Evolutionary conservation across 441 rosid species (phyloP), one percentile per base, ranked within the genome.

Genomic region (Erodium trifolium): DNA sequence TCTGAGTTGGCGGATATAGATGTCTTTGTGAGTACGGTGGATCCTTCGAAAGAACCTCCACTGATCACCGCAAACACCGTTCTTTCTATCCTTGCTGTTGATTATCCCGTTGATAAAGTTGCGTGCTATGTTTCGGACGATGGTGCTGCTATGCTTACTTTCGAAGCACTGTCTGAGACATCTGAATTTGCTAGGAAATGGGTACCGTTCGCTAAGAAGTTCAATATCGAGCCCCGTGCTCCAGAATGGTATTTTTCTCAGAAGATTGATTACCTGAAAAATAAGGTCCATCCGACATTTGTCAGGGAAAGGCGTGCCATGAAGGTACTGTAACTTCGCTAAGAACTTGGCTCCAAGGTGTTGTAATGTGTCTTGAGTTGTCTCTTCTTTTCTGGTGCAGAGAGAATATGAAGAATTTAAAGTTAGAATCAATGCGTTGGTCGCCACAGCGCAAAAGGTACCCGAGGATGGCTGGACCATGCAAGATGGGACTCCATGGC

Each of bases 391-490:
- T 68, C 70, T 73, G 37, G 53, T 81, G 67, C 86, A 91, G 99
- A 92, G 99, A 80, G 96, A 93, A 53, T 93, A 93, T 67, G 99
- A 93, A 79, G 96, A 91, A 43, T 93, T 91, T 70, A 93, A 88
- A 75, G 85, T 93, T 66, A 77, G 87, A 63, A 89, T 93, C 78
- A 93, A 93, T 73, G 88, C 91, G 39, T 77, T 93, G 67, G 97
- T 91, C 72, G 79, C 96, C n/a, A 88, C 75, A 66, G 97, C 99
- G 65, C 91, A 84, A 72, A 93, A 93, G 87, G 96, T 88, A 71
- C 99, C 99, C 2, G 99, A 93, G 73, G 97, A 93, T 29, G 99
- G 99, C 72, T 94, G 99, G 99, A 92, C 97, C 8, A 92, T 94
- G 99, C 99, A 94, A 83, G 97, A 93, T 66, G 99, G 97, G 51